These are phyloP conservation scores for Phaffomyces antillensis DNA, from an alignment of 805 yeast species.

Conservation along the genomic window DNA sequence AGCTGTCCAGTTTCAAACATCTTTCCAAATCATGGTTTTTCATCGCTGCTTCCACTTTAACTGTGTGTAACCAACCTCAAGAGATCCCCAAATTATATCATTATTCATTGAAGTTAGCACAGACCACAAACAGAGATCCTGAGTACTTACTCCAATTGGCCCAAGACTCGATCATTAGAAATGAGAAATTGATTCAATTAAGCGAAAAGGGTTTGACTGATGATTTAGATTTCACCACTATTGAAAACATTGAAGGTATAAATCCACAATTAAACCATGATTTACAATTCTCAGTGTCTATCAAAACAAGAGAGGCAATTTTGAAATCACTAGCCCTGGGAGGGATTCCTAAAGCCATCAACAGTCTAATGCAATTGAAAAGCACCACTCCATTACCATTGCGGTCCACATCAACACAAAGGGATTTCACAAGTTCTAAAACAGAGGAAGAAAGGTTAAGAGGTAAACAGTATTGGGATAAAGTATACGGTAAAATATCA, in stretches of 20 bases:
- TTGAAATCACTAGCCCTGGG: conserved; percentile 72
- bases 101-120: conserved; percentile 42
- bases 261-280: conserved; percentile 1
- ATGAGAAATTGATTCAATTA: conserved; percentile 12
- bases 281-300: conserved; percentile 31
- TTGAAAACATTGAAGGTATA: conserved; percentile 16
- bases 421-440: conserved; percentile 28
- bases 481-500: conserved; percentile 70
- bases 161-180: conserved; percentile 12
- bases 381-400: conserved; percentile 54
- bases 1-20: conserved; percentile 46
- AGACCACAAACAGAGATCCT: not conserved
- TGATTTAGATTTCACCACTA: conserved; percentile 8
- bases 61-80: conserved; percentile 76
- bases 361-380: conserved; percentile 59
- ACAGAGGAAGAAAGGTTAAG: conserved; percentile 26
- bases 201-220: conserved; percentile 4
- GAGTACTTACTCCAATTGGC: conserved; percentile 8
- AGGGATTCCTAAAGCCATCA: conserved; percentile 83
- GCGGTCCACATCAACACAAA: conserved; percentile 24
- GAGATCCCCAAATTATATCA: conserved; percentile 73
- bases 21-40: conserved; percentile 63
- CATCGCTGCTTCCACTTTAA: conserved; percentile 72
- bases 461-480: conserved; percentile 66
- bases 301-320: conserved; percentile 66